A percentile compares a stretch with the other conserved stretches of the same genome.
These are phyloP conservation scores for Fraxinus nigra DNA, from an alignment of 305 asterid species.

Conservation along the genomic window DNA sequence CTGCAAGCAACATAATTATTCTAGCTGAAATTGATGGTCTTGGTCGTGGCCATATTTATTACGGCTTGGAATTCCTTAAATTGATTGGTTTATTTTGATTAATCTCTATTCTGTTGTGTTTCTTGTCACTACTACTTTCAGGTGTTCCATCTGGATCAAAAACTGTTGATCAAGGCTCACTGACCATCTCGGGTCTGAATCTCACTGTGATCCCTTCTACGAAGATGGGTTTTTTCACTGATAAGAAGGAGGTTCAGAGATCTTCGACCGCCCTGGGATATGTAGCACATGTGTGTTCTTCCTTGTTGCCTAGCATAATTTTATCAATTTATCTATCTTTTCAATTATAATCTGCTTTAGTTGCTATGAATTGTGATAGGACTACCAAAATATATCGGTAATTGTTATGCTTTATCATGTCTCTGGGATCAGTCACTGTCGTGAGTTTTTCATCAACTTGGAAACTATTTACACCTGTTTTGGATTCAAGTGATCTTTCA, in stretches of 20 bases:
- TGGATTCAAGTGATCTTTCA: not conserved
- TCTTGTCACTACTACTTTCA: conserved; percentile 33
- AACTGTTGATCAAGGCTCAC: conserved; percentile 63
- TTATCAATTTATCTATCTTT: conserved; percentile 16
- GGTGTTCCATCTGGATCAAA: conserved; percentile 69
- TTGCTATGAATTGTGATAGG: conserved; percentile 9
- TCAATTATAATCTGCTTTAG: conserved; percentile 22
- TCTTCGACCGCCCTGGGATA: conserved; percentile 95
- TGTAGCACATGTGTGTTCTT: conserved; percentile 84
- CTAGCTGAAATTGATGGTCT: not conserved
- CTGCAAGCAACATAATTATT: conserved; percentile 14
- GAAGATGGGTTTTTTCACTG: conserved; percentile 94
- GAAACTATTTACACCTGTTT: not conserved
- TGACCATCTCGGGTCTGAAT: conserved; percentile 91
- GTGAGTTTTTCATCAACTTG: conserved; percentile 5
- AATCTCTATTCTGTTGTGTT: conserved; percentile 5
- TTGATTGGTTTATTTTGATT: not conserved
- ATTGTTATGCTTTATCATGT: conserved; percentile 14
- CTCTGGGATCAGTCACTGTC: conserved; percentile 17
- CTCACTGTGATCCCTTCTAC: conserved; percentile 77
- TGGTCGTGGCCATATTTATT: not conserved
- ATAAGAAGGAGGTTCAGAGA: conserved; percentile 92
- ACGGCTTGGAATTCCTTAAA: not conserved
- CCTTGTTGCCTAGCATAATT: conserved; percentile 23
- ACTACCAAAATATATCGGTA: conserved; percentile 11